Conservation (phyloP, 2,329 filamentous ascomycete species). For the Ophiostoma triangulosporum region DNA sequence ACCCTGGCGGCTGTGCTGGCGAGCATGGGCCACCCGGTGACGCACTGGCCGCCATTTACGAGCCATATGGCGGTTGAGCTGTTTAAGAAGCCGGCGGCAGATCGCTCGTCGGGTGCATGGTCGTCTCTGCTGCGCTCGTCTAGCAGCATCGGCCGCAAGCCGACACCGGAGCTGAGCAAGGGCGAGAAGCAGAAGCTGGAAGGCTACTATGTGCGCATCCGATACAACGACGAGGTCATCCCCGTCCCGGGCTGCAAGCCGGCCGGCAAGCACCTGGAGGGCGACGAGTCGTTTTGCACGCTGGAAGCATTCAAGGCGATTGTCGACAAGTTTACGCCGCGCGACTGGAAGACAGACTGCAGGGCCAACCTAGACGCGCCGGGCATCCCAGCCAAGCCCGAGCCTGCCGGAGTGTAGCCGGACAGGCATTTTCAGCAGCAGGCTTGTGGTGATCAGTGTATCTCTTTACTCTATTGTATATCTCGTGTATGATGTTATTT, state of each 20-base stretch:
- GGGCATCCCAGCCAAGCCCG: constrained; percentile 32
- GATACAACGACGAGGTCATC: constrained; percentile 81
- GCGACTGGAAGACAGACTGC: constrained; percentile 54
- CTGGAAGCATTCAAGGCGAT: constrained; percentile 86
- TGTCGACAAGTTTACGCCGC: constrained; percentile 79
- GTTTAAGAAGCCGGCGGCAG: constrained; percentile 39
- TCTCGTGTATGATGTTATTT: no score
- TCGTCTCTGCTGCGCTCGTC: constrained; percentile 21
- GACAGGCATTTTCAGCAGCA: no score
- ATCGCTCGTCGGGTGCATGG: constrained; percentile 14
- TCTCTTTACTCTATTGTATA: no score
- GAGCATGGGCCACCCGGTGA: constrained; percentile 61
- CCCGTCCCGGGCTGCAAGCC: constrained; percentile 68
- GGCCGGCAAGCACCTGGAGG: constrained; percentile 68
- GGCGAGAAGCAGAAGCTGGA: constrained; percentile 47
- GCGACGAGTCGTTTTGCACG: constrained; percentile 83
- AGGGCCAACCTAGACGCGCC: constrained; percentile 29
- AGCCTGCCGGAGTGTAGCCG: constrained; percentile 26
- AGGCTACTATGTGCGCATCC: constrained; percentile 74
- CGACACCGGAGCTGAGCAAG: constrained; percentile 38
- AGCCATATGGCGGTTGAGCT: constrained; percentile 85
- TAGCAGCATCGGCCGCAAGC: constrained; percentile 46
- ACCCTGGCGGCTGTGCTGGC: constrained; percentile 70
- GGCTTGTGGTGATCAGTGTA: no score
- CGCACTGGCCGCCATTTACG: constrained; percentile 83